These are phyloP conservation scores for Chamaecrista fasciculata DNA, from an alignment of 306 rosid species.

Conservation along the genomic window DNA sequence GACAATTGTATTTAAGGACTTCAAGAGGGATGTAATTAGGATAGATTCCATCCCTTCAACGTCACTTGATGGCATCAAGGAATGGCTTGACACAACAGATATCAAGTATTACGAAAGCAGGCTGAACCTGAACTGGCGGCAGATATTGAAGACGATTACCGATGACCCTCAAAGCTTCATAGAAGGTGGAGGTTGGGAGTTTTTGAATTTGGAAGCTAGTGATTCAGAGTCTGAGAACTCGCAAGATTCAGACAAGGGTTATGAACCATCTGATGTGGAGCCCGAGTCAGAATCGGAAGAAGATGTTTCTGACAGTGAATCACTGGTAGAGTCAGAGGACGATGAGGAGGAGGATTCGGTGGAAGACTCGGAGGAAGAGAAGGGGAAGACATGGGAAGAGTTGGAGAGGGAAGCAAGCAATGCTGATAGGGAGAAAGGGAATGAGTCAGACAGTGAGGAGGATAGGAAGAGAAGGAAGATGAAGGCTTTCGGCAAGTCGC, in stretches of 20 bases:
- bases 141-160: constrained; percentile 63
- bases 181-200: constrained; percentile 75
- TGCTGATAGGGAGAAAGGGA: constrained; percentile 68
- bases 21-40: constrained; percentile 61
- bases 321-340: constrained; percentile 64
- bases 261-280: constrained; percentile 62
- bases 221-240: constrained; percentile 65
- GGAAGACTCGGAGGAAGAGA: constrained; percentile 5
- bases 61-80: constrained; percentile 69
- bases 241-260: constrained; percentile 64
- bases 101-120: constrained; percentile 72
- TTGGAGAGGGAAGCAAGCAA: constrained; percentile 77
- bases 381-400: constrained; percentile 64
- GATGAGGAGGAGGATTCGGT: constrained; percentile 2
- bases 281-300: constrained; percentile 68
- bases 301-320: constrained; percentile 54
- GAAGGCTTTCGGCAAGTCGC: constrained; percentile 65
- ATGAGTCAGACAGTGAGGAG: constrained; percentile 65
- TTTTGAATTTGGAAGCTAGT: constrained; percentile 63
- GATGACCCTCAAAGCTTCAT: constrained; percentile 74
- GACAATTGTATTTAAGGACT: constrained; percentile 70
- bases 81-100: constrained; percentile 73
- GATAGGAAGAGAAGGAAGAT: constrained; percentile 64
- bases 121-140: constrained; percentile 67
- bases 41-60: constrained; percentile 69